Conservation (phyloP, 139 green algal genomes). For the Micromonas pusilla region DNA sequence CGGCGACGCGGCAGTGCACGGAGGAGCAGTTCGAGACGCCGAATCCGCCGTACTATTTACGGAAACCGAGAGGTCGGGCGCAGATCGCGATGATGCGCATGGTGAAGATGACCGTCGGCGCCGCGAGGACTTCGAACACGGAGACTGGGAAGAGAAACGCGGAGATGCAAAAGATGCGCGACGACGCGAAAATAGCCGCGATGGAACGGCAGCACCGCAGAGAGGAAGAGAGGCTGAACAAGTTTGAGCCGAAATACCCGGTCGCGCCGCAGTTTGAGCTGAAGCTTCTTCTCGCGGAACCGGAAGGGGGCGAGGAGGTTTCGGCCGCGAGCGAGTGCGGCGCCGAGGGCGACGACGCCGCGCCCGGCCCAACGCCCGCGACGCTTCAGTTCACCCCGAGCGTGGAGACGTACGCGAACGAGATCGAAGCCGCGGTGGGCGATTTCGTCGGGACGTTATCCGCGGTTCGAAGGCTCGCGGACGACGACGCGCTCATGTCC, state of each 20-base stretch:
- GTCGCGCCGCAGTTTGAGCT: conserved; percentile 31
- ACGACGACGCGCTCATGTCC: conserved; percentile 12
- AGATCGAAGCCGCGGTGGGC: no score
- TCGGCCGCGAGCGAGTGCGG: no score
- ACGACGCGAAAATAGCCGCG: background rate
- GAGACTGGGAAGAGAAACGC: background rate
- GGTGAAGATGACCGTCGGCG: background rate
- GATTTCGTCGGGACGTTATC: conserved; percentile 13
- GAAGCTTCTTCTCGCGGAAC: no score
- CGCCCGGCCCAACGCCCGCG: no score
- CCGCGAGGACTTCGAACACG: background rate
- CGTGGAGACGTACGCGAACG: no score
- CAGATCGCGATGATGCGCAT: background rate
- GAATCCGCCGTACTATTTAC: background rate
- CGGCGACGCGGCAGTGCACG: background rate
- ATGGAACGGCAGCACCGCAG: background rate
- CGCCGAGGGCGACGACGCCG: no score
- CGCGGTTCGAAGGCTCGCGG: conserved; percentile 53
- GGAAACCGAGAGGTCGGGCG: background rate
- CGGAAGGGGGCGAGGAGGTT: no score
- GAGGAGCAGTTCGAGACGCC: background rate
- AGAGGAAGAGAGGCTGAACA: conserved; percentile 18
- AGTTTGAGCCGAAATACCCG: background rate
- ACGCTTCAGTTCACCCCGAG: no score
- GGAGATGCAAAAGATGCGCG: background rate